Evolutionary conservation across 179 eudicot species (phyloP), one percentile per base, ranked within the genome.

Genomic region (Pouteria campechiana): DNA sequence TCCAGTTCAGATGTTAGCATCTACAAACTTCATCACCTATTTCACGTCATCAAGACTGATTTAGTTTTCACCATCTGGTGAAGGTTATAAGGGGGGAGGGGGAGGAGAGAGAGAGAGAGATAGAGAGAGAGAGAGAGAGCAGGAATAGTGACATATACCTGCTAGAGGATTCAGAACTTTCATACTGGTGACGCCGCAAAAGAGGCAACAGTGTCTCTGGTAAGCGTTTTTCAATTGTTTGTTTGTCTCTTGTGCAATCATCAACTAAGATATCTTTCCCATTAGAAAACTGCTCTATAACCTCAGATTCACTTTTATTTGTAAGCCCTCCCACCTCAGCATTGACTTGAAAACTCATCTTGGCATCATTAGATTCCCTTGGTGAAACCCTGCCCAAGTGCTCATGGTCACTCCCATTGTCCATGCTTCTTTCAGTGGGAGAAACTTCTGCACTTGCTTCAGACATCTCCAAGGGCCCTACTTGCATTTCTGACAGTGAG

Each of bases 81-180:
- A n/a, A n/a, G n/a, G n/a, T n/a, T n/a, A n/a, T n/a, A n/a, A n/a
- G n/a, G n/a, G n/a, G n/a, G n/a, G n/a, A n/a, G n/a, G n/a, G n/a
- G n/a, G n/a, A n/a, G n/a, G n/a, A n/a, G n/a, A n/a, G n/a, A n/a
- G n/a, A n/a, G n/a, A n/a, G n/a, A n/a, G n/a, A n/a, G n/a, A n/a
- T n/a, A n/a, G n/a, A n/a, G n/a, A n/a, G n/a, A n/a, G n/a, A n/a
- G n/a, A n/a, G 38, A 53, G 10, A 20, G 30, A 7, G 29, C 43
- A 36, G 52, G 29, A 20, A 25, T 3, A 51, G 25, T 47, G 40
- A 48, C 15, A 45, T 51, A 52, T 70, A 90, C 98, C 96, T 90
- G 23, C 84, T 60, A 46, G 82, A 86, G 58, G 84, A 70, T 55
- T 90, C 94, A 57, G 77, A 86, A 61, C 88, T 78, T 44, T 79